Evolutionary conservation across 192 early-diverging fungal species (phyloP).

Genomic region (Umbelopsis sp.): DNA sequence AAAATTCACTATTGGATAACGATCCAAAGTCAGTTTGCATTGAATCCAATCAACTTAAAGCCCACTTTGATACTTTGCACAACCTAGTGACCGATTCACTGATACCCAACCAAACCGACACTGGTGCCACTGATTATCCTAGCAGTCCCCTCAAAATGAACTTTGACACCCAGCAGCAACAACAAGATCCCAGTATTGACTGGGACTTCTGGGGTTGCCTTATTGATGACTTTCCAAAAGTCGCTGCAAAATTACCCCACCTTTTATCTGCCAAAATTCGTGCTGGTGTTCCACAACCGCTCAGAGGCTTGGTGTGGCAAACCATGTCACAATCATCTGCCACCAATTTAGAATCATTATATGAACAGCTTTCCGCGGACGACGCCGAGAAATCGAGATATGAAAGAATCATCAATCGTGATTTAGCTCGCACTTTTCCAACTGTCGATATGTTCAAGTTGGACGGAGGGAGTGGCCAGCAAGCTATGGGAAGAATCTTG

Average conservation of each 20-base stretch:
- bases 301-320: slow-evolving; percentile 93
- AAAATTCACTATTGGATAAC: slow-evolving; percentile 58
- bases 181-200: slow-evolving; percentile 37
- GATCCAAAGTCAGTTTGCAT: slow-evolving; percentile 65
- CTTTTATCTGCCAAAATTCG: slow-evolving; percentile 72
- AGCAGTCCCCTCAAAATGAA: slow-evolving; percentile 22
- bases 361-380: slow-evolving; percentile 66
- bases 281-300: slow-evolving; percentile 75
- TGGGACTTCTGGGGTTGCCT: slow-evolving; percentile 87
- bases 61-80: slow-evolving; percentile 54
- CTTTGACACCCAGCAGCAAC: background rate
- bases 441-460: slow-evolving; percentile 80
- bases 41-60: slow-evolving; percentile 58
- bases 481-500: slow-evolving; percentile 83
- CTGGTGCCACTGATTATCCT: slow-evolving; percentile 7
- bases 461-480: slow-evolving; percentile 82
- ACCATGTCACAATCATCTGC: slow-evolving; percentile 84
- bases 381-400: slow-evolving; percentile 60
- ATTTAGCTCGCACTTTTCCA: slow-evolving; percentile 93
- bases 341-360: slow-evolving; percentile 79
- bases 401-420: slow-evolving; percentile 89
- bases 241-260: slow-evolving; percentile 67
- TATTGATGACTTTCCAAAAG: slow-evolving; percentile 75
- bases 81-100: slow-evolving; percentile 45
- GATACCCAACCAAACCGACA: background rate